Conservation (phyloP, 2,329 filamentous ascomycete species). For the Aspergillus pseudoglaucus region DNA sequence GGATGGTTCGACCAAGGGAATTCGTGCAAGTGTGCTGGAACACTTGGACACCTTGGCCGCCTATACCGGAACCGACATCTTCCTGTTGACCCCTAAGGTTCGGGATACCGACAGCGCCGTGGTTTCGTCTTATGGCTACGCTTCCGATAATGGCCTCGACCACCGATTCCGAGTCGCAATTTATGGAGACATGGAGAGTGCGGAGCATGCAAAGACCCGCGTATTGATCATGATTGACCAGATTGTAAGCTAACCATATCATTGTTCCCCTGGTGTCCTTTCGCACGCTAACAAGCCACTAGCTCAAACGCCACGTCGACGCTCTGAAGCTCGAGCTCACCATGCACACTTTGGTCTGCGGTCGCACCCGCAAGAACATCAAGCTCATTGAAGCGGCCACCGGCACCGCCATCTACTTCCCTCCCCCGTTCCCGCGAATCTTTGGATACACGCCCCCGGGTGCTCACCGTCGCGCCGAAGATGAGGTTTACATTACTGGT, state of each 20-base stretch:
- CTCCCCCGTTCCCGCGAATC: conserved; percentile 83
- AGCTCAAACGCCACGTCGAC: conserved; percentile 60
- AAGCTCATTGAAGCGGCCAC: conserved; percentile 95
- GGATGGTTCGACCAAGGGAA: conserved; percentile 60
- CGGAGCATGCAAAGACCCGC: conserved; percentile 93
- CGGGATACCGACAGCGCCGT: conserved; percentile 68
- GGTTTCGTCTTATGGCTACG: conserved; percentile 67
- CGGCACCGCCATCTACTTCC: conserved; percentile 96
- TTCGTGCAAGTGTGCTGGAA: conserved; percentile 70
- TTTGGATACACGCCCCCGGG: conserved; percentile 84
- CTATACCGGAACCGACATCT: conserved; percentile 93
- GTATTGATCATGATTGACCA: conserved; percentile 96
- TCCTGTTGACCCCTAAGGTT: conserved; percentile 84
- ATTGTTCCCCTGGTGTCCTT: no score
- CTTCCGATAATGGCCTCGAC: conserved; percentile 74
- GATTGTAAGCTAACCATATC: conserved; percentile 51
- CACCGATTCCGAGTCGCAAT: conserved; percentile 88
- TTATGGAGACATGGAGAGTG: conserved; percentile 89
- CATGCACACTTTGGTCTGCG: conserved; percentile 86
- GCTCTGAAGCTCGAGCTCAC: conserved; percentile 75
- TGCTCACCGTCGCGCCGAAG: conserved; percentile 72
- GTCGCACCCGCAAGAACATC: conserved; percentile 92
- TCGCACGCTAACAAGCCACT: conserved; percentile 14
- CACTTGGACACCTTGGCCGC: conserved; percentile 80
- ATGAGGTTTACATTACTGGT: conserved; percentile 93